These are phyloP conservation scores for Gossypium turneri DNA, from an alignment of 345 rosid species.

Conservation along the genomic window DNA sequence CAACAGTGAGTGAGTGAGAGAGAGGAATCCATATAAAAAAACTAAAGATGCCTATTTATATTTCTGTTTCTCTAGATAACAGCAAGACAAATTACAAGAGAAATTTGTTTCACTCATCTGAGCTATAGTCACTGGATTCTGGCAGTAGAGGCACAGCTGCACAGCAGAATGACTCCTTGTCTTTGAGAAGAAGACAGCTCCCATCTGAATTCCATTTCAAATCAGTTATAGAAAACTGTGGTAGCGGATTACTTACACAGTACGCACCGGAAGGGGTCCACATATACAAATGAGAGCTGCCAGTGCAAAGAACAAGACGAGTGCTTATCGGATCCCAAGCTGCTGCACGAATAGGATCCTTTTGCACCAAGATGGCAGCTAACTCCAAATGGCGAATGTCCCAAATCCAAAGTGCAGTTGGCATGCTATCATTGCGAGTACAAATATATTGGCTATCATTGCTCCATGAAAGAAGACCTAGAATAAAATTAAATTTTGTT, in stretches of 20 bases:
- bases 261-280: constrained; percentile 94
- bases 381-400: constrained; percentile 73
- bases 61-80: neutral
- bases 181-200: constrained; percentile 88
- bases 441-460: constrained; percentile 75
- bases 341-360: constrained; percentile 86
- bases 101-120: constrained; percentile 52
- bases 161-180: constrained; percentile 82
- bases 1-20: neutral
- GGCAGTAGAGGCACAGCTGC: constrained; percentile 65
- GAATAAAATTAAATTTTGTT: constrained; percentile 6
- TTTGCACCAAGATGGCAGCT: constrained; percentile 84
- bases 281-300: constrained; percentile 88
- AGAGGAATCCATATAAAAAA: neutral
- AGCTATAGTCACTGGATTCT: constrained; percentile 90
- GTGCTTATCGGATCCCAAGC: constrained; percentile 88
- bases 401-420: constrained; percentile 90
- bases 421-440: constrained; percentile 91
- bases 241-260: constrained; percentile 73
- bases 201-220: constrained; percentile 90
- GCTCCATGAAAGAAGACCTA: constrained; percentile 96
- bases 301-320: constrained; percentile 79
- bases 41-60: constrained; percentile 1
- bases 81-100: neutral
- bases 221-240: constrained; percentile 64